phyloP scores from a whole-genome alignment of 2,329 filamentous ascomycete genomes.

The Aspergillus luchuensis region DNA sequence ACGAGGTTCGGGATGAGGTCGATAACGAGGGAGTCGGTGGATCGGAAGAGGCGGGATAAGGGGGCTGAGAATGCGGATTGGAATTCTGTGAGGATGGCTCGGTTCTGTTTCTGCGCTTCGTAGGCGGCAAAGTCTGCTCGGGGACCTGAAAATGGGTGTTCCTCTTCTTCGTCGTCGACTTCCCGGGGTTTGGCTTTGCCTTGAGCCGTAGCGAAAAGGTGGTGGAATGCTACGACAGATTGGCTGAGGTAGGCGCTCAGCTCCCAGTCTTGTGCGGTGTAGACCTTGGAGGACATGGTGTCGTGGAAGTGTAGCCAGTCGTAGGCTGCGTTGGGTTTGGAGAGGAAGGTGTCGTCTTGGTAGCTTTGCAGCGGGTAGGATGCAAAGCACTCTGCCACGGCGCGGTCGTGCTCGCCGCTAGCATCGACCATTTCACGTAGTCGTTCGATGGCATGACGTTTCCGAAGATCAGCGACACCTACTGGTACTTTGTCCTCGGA shows the following conservation, averaged over 20 bases:
- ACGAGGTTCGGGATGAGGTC: constrained; percentile 85
- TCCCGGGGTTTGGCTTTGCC: constrained; percentile 46
- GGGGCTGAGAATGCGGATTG: constrained; percentile 72
- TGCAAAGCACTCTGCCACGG: constrained; percentile 73
- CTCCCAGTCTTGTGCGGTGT: constrained; percentile 89
- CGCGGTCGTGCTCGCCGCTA: constrained; percentile 63
- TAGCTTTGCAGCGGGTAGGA: constrained; percentile 84
- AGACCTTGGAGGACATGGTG: constrained; percentile 74
- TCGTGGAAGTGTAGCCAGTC: constrained; percentile 98
- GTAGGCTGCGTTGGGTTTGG: constrained; percentile 82
- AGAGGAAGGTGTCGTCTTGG: constrained; percentile 88
- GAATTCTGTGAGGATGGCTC: constrained; percentile 70
- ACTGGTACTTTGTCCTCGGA: constrained; percentile 38
- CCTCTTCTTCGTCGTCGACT: constrained; percentile 52
- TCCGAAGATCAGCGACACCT: constrained; percentile 62
- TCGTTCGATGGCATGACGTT: constrained; percentile 60
- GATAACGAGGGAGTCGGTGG: constrained; percentile 71
- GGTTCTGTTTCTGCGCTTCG: constrained; percentile 79
- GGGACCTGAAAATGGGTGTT: constrained; percentile 76
- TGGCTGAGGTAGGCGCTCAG: constrained; percentile 83
- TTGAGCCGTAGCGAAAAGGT: constrained; percentile 78
- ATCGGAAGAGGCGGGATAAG: constrained; percentile 76
- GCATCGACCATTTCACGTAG: constrained; percentile 65
- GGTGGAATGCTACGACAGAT: constrained; percentile 84
- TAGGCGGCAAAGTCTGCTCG: constrained; percentile 78